These are phyloP conservation scores for Plasmodium knowlesi DNA, from an alignment of 169 alveolate species.

Conservation along the genomic window DNA sequence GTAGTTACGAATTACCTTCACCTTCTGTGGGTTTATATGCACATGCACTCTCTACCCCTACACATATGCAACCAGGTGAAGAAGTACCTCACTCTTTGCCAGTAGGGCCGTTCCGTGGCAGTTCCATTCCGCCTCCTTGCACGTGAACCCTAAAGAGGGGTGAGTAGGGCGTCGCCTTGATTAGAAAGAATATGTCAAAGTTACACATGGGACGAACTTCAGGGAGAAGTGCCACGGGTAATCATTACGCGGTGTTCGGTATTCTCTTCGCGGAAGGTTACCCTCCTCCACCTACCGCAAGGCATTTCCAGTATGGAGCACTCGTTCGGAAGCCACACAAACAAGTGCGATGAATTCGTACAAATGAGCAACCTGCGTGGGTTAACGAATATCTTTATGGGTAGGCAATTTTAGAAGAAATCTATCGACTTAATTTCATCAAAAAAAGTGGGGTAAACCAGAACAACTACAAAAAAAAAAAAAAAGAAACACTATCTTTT, in stretches of 20 bases:
- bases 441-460: no score
- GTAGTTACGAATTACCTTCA: not conserved
- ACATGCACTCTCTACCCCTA: not conserved
- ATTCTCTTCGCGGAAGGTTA: not conserved
- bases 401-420: not conserved
- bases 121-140: slow-evolving; percentile 33
- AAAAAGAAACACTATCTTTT: not conserved
- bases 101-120: slow-evolving; percentile 15
- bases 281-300: not conserved
- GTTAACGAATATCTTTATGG: not conserved
- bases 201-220: no score
- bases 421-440: not conserved
- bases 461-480: not conserved
- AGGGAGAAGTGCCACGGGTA: not conserved
- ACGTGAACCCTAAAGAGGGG: not conserved
- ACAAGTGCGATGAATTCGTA: slow-evolving; percentile 24
- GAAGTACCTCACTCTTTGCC: slow-evolving; percentile 18
- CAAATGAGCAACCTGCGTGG: slow-evolving; percentile 39
- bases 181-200: not conserved
- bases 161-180: not conserved
- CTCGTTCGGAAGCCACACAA: slow-evolving; percentile 59
- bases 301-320: slow-evolving; percentile 35
- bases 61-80: not conserved
- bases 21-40: not conserved
- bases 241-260: not conserved